These are phyloP conservation scores for Cyathus olla DNA, from an alignment of 1,284 basidiomycete genomes.

Conservation along the genomic window DNA sequence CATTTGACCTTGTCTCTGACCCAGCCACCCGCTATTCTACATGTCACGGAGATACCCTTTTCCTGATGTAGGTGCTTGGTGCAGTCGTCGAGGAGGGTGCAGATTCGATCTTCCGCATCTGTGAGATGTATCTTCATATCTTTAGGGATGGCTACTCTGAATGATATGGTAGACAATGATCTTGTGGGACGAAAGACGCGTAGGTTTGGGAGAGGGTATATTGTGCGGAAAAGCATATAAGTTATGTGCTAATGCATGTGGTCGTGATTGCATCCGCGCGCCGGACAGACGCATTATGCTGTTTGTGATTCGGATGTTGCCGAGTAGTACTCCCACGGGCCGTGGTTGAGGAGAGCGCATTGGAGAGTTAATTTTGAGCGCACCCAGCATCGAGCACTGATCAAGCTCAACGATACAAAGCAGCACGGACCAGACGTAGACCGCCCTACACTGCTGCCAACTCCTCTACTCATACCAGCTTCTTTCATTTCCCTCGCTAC, in stretches of 20 bases:
- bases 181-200: background rate
- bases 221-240: too few species aligned
- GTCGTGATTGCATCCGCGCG: too few species aligned
- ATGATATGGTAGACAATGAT: background rate
- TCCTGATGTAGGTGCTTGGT: slow-evolving; percentile 61
- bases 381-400: slow-evolving; percentile 3
- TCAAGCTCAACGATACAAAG: background rate
- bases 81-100: slow-evolving; percentile 78
- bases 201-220: too few species aligned
- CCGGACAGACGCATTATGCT: too few species aligned
- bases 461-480: background rate
- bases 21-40: slow-evolving; percentile 96
- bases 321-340: background rate
- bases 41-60: slow-evolving; percentile 70
- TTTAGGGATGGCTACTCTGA: slow-evolving; percentile 1
- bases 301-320: background rate
- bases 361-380: too few species aligned
- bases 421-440: slow-evolving; percentile 19
- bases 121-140: slow-evolving; percentile 37
- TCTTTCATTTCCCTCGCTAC: background rate
- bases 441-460: background rate
- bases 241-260: too few species aligned
- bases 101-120: slow-evolving; percentile 66
- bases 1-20: slow-evolving; percentile 91
- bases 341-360: too few species aligned